A percentile compares a stretch with the other conserved stretches of the same genome.
Conservation (phyloP, 2,329 filamentous ascomycete species). For the Diaporthe sp. region DNA sequence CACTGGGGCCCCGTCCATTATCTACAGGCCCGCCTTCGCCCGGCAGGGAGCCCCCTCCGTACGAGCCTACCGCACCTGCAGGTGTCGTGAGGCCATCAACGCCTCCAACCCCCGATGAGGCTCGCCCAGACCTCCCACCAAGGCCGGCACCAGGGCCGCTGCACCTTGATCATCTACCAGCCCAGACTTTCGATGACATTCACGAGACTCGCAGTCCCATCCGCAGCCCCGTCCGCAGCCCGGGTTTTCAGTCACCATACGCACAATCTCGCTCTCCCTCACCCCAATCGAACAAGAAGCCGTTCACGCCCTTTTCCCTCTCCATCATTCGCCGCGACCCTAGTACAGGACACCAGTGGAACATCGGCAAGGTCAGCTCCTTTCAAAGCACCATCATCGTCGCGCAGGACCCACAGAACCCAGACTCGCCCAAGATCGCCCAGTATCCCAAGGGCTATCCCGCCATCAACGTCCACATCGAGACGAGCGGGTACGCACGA, state of each 20-base stretch:
- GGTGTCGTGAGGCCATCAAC: slow-evolving; percentile 12
- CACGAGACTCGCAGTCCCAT: background rate
- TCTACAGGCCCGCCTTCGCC: slow-evolving; percentile 21
- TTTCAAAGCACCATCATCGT: slow-evolving; percentile 60
- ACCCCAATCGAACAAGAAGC: slow-evolving; percentile 52
- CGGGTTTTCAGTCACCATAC: slow-evolving; percentile 28
- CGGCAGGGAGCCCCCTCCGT: slow-evolving; percentile 10
- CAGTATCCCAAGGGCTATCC: slow-evolving; percentile 49
- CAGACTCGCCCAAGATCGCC: slow-evolving; percentile 43
- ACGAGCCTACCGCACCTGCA: slow-evolving; percentile 14
- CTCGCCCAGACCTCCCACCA: slow-evolving; percentile 5
- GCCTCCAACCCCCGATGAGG: background rate
- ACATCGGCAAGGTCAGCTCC: slow-evolving; percentile 76
- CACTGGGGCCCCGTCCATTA: slow-evolving; percentile 41
- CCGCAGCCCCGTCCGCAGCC: slow-evolving; percentile 7
- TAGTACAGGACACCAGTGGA: slow-evolving; percentile 79
- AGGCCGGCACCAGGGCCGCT: slow-evolving; percentile 1
- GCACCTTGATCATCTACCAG: background rate
- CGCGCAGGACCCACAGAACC: slow-evolving; percentile 45
- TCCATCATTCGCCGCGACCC: slow-evolving; percentile 83
- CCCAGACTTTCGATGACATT: slow-evolving; percentile 35
- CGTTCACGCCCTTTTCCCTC: slow-evolving; percentile 64
- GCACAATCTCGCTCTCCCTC: slow-evolving; percentile 53
- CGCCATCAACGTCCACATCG: slow-evolving; percentile 66
- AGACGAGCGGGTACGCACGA: slow-evolving; percentile 70